phyloP scores from a whole-genome alignment of 345 rosid genomes.

The Litchi chinensis region DNA sequence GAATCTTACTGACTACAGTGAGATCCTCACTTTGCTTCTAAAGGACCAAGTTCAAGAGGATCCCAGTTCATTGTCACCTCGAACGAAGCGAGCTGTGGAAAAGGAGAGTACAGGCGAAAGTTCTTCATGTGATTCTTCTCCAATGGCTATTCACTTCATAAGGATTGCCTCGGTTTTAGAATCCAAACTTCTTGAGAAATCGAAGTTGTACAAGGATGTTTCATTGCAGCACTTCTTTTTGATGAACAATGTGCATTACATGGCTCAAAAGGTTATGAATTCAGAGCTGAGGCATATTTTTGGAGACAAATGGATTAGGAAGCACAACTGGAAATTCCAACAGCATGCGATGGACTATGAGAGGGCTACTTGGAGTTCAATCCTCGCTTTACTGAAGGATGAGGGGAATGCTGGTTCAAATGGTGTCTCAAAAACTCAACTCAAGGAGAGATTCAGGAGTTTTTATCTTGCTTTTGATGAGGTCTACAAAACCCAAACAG shows the following conservation, averaged over 20 bases:
- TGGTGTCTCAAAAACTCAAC: constrained; percentile 47
- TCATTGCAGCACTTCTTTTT: constrained; percentile 77
- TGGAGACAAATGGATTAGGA: constrained; percentile 78
- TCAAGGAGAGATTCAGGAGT: constrained; percentile 65
- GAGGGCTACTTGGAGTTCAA: constrained; percentile 74
- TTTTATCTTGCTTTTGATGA: constrained; percentile 78
- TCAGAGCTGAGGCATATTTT: constrained; percentile 67
- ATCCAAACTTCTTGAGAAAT: constrained; percentile 65
- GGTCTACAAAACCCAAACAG: constrained; percentile 75
- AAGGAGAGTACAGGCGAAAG: constrained; percentile 40
- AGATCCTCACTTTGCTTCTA: constrained; percentile 64
- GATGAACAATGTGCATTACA: constrained; percentile 89
- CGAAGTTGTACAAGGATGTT: constrained; percentile 61
- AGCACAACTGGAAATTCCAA: constrained; percentile 78
- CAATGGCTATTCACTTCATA: constrained; percentile 53
- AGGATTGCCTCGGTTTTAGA: constrained; percentile 63
- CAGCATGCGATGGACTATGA: constrained; percentile 74
- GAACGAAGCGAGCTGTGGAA: constrained; percentile 36
- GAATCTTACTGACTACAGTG: constrained; percentile 64
- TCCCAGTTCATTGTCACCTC: constrained; percentile 37
- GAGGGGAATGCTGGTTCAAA: constrained; percentile 52
- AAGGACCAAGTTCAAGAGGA: constrained; percentile 45
- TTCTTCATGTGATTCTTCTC: constrained; percentile 31
- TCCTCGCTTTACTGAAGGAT: constrained; percentile 63
- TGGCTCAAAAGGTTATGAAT: constrained; percentile 72